Evolutionary conservation across 2,329 filamentous ascomycete species (phyloP), one percentile per base, ranked within the genome.

Genomic region (Gaeumannomyces sp.): DNA sequence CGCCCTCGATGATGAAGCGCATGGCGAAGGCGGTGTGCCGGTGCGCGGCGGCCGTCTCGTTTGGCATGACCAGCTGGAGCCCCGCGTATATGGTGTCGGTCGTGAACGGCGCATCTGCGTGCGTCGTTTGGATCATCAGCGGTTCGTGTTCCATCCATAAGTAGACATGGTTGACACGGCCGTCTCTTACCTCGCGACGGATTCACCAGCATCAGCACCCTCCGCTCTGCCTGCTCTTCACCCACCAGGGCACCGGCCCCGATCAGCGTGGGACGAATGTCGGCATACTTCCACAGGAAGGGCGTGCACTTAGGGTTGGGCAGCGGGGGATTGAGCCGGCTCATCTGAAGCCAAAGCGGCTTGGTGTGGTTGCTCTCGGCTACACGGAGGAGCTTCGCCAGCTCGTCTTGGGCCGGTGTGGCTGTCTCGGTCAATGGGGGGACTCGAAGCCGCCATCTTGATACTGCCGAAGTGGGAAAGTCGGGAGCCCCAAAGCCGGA

Each of bases 11-110:
- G 67, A 85, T 81, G 72, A 84, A 85, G 16, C 82, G 77, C 74
- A 81, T 76, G 1, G 83, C 82, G 64, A 85, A 85, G 1, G 83
- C 82, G 0, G 78, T 80, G 68, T 85, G 82, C 1, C 83, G 74
- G 69, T 85, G 83, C 0, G 81, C 81, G 4, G 76, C 77, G 1
- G 82, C 81, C 0, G 77, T 82, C 69, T 85, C 83, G 65, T 79
- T 77, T 1, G 82, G 81, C 75, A 81, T 79, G 4, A 85, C 81
- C 0, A 85, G 75, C 71, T 85, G 83, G 0, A 84, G 76, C 4
- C 82, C 83, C 1, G 79, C 81, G 66, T 85, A 85, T 14, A 85
- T 69, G 1, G 82, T 84, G 70, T 85, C 83, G 3, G 82, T 84
- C 1, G 82, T 84, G 69, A 77, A 83, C 0, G 82, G 82, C 0